Percentiles rank a stretch among this genome's conserved stretches.
phyloP scores from a whole-genome alignment of 495 filamentous ascomycete genomes.

The Hypoxylon lenormandii region DNA sequence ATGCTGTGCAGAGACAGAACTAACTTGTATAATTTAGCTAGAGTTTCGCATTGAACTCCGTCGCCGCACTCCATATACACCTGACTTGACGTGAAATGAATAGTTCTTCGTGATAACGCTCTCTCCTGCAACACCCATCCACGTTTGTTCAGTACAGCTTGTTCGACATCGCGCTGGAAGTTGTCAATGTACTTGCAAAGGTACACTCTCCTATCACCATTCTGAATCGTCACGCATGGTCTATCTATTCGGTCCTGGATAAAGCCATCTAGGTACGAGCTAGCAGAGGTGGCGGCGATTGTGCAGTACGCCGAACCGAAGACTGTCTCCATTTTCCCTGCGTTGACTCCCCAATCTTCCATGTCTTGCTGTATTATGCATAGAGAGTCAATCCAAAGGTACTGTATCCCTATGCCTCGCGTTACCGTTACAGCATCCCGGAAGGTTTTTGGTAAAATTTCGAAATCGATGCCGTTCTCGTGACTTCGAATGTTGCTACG shows the following conservation, averaged over 20 bases:
- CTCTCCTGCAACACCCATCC: conserved; percentile 62
- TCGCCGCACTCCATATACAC: conserved; percentile 60
- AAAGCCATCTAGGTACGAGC: conserved; percentile 46
- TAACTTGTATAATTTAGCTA: conserved; percentile 52
- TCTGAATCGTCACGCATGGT: conserved; percentile 2
- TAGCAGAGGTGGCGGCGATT: conserved; percentile 51
- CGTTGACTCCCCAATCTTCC: conserved; percentile 54
- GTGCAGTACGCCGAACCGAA: conserved; percentile 54
- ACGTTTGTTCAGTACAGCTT: conserved; percentile 50
- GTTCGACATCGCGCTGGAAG: conserved; percentile 51
- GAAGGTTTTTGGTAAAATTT: conserved; percentile 38
- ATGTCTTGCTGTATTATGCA: conserved; percentile 56
- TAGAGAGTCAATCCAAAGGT: conserved; percentile 58
- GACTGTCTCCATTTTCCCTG: conserved; percentile 54
- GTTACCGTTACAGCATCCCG: conserved; percentile 38
- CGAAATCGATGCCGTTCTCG: conserved; percentile 17
- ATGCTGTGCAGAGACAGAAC: conserved; percentile 9
- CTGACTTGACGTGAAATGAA: conserved; percentile 57
- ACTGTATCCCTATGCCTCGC: conserved; percentile 37
- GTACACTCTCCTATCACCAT: conserved; percentile 27
- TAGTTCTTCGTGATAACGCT: conserved; percentile 55
- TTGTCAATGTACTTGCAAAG: conserved; percentile 50
- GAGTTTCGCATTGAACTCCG: conserved; percentile 55
- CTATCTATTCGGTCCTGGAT: conserved; percentile 20
- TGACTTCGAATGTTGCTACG: conserved; percentile 3